Evolutionary conservation across 805 yeast species (phyloP).

Genomic region (Candida stauntonica): DNA sequence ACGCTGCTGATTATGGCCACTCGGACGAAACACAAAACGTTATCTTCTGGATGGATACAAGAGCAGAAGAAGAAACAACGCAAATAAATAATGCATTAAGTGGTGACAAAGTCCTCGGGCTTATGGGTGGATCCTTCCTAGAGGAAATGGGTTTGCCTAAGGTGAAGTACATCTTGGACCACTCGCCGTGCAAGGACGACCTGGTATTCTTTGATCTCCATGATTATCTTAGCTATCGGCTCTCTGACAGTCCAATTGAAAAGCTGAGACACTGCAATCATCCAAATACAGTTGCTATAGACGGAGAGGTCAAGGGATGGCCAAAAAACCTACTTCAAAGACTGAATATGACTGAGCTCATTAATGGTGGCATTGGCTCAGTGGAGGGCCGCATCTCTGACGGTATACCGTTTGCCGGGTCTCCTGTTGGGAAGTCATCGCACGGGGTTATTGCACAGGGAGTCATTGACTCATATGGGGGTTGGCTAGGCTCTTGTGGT

Average conservation of each 20-base stretch:
- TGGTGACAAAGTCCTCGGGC: conserved; percentile 20
- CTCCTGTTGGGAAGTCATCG: conserved; percentile 21
- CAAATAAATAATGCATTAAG: conserved; percentile 13
- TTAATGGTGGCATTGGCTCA: conserved; percentile 28
- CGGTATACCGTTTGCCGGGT: conserved; percentile 30
- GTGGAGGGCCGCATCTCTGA: conserved; percentile 17
- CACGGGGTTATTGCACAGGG: conserved; percentile 36
- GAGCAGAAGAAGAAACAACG: conserved; percentile 35
- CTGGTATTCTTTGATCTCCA: conserved; percentile 47
- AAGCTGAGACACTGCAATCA: conserved; percentile 7
- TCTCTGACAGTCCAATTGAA: conserved; percentile 18
- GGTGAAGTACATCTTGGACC: conserved; percentile 35
- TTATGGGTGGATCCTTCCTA: conserved; percentile 42
- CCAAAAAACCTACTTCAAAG: conserved; percentile 23
- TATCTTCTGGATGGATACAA: conserved; percentile 58
- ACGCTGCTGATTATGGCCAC: conserved; percentile 29
- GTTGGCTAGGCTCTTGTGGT: conserved; percentile 42
- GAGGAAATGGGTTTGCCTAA: conserved; percentile 61
- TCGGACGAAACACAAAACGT: conserved; percentile 33
- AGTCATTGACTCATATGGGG: conserved; percentile 57
- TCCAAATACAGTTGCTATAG: conserved; percentile 37
- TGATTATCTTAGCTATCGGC: conserved; percentile 35
- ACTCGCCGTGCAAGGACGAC: conserved; percentile 18
- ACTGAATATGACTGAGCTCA: conserved; percentile 19
- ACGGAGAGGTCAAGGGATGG: conserved; percentile 61